Evolutionary conservation across 345 rosid genomes (phyloP).

Genomic region (Jatropha curcas): DNA sequence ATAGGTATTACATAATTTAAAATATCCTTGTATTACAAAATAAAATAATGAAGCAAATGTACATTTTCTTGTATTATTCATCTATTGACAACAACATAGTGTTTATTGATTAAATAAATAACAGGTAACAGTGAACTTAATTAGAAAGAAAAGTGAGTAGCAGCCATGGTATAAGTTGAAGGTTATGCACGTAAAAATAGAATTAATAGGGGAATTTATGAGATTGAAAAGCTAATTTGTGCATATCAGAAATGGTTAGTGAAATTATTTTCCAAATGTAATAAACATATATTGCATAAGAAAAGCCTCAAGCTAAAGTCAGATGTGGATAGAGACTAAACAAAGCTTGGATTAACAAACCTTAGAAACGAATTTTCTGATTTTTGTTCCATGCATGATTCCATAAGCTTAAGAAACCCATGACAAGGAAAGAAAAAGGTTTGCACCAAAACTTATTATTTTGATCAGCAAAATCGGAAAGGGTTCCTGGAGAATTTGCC

Average conservation of each 20-base stretch:
- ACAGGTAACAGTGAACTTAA: neutral
- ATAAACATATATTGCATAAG: too few relatives aligned
- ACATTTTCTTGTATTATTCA: too few relatives aligned
- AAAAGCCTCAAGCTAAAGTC: too few relatives aligned
- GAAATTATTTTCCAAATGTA: too few relatives aligned
- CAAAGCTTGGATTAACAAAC: neutral
- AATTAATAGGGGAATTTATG: neutral
- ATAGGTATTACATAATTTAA: too few relatives aligned
- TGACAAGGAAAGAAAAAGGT: neutral
- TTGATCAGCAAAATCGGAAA: neutral
- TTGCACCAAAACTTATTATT: neutral
- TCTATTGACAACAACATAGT: too few relatives aligned
- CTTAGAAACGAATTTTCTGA: neutral
- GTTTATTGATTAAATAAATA: too few relatives aligned
- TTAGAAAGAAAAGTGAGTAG: neutral
- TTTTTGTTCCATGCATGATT: neutral
- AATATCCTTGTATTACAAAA: too few relatives aligned
- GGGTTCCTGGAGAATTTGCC: neutral
- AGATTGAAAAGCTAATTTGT: neutral
- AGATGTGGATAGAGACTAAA: neutral
- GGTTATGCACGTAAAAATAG: neutral
- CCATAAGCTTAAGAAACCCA: neutral
- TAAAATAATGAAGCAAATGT: too few relatives aligned
- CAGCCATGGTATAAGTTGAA: too few relatives aligned
- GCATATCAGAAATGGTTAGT: neutral